Percentiles rank a stretch among this genome's conserved stretches.
These are phyloP conservation scores for Cyberlindnera mycetangii DNA, from an alignment of 805 yeast species.

Conservation along the genomic window DNA sequence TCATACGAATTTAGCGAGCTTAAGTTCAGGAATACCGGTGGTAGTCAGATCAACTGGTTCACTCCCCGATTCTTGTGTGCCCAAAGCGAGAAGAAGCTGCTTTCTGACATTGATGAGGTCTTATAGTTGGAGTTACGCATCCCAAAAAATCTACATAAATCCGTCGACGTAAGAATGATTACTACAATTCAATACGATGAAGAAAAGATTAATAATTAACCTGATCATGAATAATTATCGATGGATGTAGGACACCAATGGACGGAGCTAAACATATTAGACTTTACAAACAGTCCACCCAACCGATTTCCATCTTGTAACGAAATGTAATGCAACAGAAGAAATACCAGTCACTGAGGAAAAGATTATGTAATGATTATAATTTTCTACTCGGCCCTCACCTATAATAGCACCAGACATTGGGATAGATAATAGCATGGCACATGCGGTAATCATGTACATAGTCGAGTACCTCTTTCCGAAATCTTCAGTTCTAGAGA, in stretches of 20 bases:
- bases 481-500: constrained; percentile 51
- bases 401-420: constrained; percentile 48
- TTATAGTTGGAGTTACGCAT: constrained; percentile 17
- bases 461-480: constrained; percentile 56
- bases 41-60: neutral
- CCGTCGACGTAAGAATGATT: too few relatives aligned
- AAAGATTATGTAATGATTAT: constrained; percentile 43
- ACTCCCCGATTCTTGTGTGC: constrained; percentile 3
- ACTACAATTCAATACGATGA: too few relatives aligned
- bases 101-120: constrained; percentile 11
- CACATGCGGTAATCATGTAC: constrained; percentile 54
- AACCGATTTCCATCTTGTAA: constrained; percentile 41
- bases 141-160: too few relatives aligned
- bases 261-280: too few relatives aligned
- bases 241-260: too few relatives aligned
- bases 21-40: constrained; percentile 14
- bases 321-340: constrained; percentile 37
- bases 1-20: constrained; percentile 20
- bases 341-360: constrained; percentile 39
- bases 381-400: constrained; percentile 30
- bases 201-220: too few relatives aligned
- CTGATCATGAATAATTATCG: too few relatives aligned
- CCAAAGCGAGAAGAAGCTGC: constrained; percentile 8
- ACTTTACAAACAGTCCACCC: constrained; percentile 39
- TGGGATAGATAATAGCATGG: constrained; percentile 46